A percentile compares a stretch with the other conserved stretches of the same genome.
Evolutionary conservation across 2,329 filamentous ascomycete genomes (phyloP).

Genomic region (Colletotrichum theobromicola): DNA sequence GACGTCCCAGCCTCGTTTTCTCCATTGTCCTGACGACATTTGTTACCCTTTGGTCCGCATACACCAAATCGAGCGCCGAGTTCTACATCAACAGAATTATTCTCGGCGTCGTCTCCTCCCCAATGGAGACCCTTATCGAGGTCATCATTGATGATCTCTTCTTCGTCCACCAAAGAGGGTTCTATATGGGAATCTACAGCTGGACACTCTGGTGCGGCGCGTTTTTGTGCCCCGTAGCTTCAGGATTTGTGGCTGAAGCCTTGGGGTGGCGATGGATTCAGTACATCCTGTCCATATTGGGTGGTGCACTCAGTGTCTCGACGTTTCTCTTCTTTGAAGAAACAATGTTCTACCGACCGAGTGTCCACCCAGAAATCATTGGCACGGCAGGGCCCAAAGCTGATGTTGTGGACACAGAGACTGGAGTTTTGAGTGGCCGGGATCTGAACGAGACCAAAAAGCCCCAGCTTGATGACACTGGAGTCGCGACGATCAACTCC

Average conservation of each 20-base stretch:
- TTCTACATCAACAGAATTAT: conserved; percentile 29
- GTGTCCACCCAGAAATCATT: background rate
- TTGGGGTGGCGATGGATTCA: conserved; percentile 30
- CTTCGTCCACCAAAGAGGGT: conserved; percentile 27
- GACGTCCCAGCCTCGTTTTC: conserved; percentile 20
- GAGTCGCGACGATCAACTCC: background rate
- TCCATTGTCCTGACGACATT: conserved; percentile 23
- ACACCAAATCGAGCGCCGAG: conserved; percentile 24
- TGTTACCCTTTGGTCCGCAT: conserved; percentile 26
- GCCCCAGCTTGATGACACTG: background rate
- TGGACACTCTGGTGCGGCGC: conserved; percentile 29
- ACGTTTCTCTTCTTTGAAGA: conserved; percentile 30
- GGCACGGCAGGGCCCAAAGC: background rate
- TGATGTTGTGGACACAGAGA: background rate
- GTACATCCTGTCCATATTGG: conserved; percentile 25
- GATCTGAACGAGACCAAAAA: background rate
- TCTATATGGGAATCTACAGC: conserved; percentile 28
- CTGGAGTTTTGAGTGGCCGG: background rate
- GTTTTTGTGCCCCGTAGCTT: conserved; percentile 27
- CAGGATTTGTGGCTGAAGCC: conserved; percentile 25
- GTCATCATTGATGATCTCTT: conserved; percentile 27
- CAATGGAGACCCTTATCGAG: conserved; percentile 27
- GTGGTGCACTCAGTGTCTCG: conserved; percentile 7
- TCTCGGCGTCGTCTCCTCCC: conserved; percentile 26
- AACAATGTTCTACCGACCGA: conserved; percentile 26